These are phyloP conservation scores for Xerocomus nothofagi DNA, from an alignment of 1,284 basidiomycete genomes.

Conservation along the genomic window DNA sequence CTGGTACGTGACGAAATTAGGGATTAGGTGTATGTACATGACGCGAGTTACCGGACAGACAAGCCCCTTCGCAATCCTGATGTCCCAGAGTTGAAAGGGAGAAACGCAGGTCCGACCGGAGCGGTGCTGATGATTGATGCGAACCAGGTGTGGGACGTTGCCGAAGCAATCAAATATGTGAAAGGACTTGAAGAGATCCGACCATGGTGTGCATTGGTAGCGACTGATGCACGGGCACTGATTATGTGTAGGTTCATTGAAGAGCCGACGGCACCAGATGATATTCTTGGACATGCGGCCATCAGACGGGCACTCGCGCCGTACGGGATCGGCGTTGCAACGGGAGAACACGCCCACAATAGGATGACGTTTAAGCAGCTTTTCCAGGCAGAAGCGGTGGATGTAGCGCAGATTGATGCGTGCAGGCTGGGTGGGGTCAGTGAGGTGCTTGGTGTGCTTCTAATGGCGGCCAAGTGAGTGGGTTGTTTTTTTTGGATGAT, in stretches of 20 bases:
- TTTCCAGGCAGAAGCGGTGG: constrained; percentile 85
- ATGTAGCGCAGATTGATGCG: constrained; percentile 89
- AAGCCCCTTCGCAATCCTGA: constrained; percentile 60
- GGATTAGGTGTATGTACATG: constrained; percentile 85
- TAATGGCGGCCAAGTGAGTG: constrained; percentile 86
- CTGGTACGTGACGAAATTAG: constrained; percentile 71
- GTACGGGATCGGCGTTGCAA: constrained; percentile 87
- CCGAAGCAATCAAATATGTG: constrained; percentile 82
- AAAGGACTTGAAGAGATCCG: constrained; percentile 75
- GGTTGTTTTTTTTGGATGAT: background rate
- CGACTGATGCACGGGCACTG: constrained; percentile 2
- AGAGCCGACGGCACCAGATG: constrained; percentile 91
- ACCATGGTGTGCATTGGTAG: constrained; percentile 67
- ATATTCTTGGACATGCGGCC: constrained; percentile 81
- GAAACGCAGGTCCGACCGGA: constrained; percentile 92
- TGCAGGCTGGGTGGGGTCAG: constrained; percentile 90
- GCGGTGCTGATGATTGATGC: constrained; percentile 95
- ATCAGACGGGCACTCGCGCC: constrained; percentile 78
- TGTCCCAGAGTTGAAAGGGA: constrained; percentile 65
- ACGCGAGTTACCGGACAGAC: constrained; percentile 49
- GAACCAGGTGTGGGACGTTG: constrained; percentile 95
- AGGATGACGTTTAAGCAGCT: constrained; percentile 95
- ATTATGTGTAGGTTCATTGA: constrained; percentile 77
- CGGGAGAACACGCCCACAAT: constrained; percentile 94
- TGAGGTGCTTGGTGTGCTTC: constrained; percentile 85